These are phyloP conservation scores for Epicoccum sorghinum DNA, from an alignment of 2,329 filamentous ascomycete species.

Conservation along the genomic window DNA sequence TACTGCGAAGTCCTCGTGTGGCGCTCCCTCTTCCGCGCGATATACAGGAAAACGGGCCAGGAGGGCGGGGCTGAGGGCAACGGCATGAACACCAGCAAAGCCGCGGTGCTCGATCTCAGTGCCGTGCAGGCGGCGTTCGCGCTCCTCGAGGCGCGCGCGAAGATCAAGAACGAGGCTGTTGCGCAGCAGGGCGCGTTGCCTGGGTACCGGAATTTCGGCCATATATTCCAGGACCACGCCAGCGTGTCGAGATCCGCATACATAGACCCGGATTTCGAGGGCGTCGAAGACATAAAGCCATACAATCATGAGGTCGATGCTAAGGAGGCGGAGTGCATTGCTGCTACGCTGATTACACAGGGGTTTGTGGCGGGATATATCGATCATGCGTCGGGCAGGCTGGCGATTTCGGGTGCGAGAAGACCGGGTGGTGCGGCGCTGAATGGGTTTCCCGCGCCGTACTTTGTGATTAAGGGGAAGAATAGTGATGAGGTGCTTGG, in stretches of 20 bases:
- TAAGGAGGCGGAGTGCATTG: conserved; percentile 75
- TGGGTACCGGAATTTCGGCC: conserved; percentile 50
- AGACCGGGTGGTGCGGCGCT: conserved; percentile 58
- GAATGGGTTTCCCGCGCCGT: conserved; percentile 78
- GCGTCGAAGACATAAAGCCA: conserved; percentile 36
- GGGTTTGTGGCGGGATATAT: conserved; percentile 84
- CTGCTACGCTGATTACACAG: conserved; percentile 78
- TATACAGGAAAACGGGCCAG: conserved; percentile 80
- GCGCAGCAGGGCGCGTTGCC: conserved; percentile 35
- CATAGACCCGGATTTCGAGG: conserved; percentile 55
- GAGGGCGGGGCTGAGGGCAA: conserved; percentile 67
- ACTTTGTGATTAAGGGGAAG: conserved; percentile 69
- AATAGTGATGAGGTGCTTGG: conserved; percentile 71
- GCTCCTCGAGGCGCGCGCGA: conserved; percentile 66
- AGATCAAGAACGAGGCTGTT: conserved; percentile 34
- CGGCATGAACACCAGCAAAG: conserved; percentile 46
- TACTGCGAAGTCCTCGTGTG: conserved; percentile 82
- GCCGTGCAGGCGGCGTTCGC: conserved; percentile 69
- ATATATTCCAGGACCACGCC: conserved; percentile 59
- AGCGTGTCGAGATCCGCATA: conserved; percentile 46
- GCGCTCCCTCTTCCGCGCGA: conserved; percentile 78
- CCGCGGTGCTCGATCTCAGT: conserved; percentile 75
- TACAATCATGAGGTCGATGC: conserved; percentile 55
- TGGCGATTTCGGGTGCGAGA: conserved; percentile 81
- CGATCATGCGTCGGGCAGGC: conserved; percentile 74